Conservation (phyloP, 2,329 filamentous ascomycete genomes). For the Oidium heveae region DNA sequence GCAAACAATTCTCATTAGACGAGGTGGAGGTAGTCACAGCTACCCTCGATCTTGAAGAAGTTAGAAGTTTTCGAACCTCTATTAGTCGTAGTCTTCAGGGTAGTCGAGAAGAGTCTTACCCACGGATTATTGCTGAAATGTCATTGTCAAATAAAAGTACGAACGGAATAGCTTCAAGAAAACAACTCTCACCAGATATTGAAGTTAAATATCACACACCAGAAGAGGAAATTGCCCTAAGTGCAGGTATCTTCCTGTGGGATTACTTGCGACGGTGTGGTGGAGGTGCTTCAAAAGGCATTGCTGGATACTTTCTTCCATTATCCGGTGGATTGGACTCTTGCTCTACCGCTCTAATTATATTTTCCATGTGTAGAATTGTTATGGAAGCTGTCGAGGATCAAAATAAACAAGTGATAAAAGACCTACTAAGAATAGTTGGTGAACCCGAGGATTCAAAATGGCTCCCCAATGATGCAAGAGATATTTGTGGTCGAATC, state of each 20-base stretch:
- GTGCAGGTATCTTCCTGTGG: constrained; percentile 41
- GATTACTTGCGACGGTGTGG: constrained; percentile 28
- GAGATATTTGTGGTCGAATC: constrained; percentile 31
- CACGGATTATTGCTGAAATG: constrained; percentile 15
- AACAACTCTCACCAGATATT: constrained; percentile 17
- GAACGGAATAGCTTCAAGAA: constrained; percentile 19
- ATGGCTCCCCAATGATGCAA: constrained; percentile 18
- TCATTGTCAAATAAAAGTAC: constrained; percentile 17
- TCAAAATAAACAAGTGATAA: constrained; percentile 27
- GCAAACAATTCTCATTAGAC: constrained; percentile 16
- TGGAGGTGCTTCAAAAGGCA: background rate
- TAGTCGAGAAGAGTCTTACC: constrained; percentile 15
- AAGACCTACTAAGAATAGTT: constrained; percentile 23
- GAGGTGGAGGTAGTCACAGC: constrained; percentile 42
- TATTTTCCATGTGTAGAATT: constrained; percentile 21
- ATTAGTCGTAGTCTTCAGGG: constrained; percentile 7
- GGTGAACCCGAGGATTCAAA: constrained; percentile 20
- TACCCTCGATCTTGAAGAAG: constrained; percentile 46
- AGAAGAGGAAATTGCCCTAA: constrained; percentile 41
- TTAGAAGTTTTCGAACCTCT: constrained; percentile 27
- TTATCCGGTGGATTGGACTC: constrained; percentile 35
- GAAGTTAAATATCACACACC: constrained; percentile 29
- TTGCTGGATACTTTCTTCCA: constrained; percentile 29
- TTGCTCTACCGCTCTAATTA: constrained; percentile 26
- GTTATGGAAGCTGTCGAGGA: constrained; percentile 26